phyloP scores from a whole-genome alignment of 352 stramenopile species.

The Nothophytophthora sp. region DNA sequence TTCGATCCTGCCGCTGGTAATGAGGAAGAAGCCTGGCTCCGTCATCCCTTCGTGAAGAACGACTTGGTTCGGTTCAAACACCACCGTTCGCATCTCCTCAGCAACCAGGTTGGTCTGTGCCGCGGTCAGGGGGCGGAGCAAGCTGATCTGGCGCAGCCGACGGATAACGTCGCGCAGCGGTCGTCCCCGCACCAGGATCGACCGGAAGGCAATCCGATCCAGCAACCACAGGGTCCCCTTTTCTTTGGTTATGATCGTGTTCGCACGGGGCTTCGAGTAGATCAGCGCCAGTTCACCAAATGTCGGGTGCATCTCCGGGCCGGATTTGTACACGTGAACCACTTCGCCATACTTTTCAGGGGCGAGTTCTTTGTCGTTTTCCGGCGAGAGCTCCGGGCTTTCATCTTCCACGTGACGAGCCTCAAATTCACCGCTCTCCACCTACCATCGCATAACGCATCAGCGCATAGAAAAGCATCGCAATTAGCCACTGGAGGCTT shows the following conservation, averaged over 20 bases:
- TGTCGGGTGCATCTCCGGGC: slow-evolving; percentile 59
- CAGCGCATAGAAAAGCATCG: slow-evolving; percentile 30
- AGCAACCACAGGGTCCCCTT: slow-evolving; percentile 87
- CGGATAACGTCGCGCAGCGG: slow-evolving; percentile 80
- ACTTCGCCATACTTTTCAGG: slow-evolving; percentile 60
- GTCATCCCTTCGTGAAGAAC: slow-evolving; percentile 90
- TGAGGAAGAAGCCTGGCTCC: slow-evolving; percentile 88
- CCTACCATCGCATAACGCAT: slow-evolving; percentile 71
- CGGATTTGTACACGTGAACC: slow-evolving; percentile 76
- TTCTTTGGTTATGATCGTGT: slow-evolving; percentile 67
- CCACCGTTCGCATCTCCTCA: slow-evolving; percentile 86
- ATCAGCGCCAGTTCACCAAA: slow-evolving; percentile 90
- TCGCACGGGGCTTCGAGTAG: slow-evolving; percentile 83
- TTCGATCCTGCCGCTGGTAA: slow-evolving; percentile 78
- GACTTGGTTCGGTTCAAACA: slow-evolving; percentile 80
- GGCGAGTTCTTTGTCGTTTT: slow-evolving; percentile 11
- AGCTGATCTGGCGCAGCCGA: slow-evolving; percentile 77
- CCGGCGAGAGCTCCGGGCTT: slow-evolving; percentile 1
- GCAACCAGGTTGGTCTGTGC: slow-evolving; percentile 90
- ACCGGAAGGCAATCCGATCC: slow-evolving; percentile 92
- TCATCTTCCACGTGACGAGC: slow-evolving; percentile 60
- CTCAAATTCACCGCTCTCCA: slow-evolving; percentile 81
- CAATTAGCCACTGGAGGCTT: not conserved
- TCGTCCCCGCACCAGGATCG: slow-evolving; percentile 89
- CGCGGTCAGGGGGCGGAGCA: slow-evolving; percentile 83